Conservation (phyloP, 805 yeast species). For the Wickerhamia fluorescens region DNA sequence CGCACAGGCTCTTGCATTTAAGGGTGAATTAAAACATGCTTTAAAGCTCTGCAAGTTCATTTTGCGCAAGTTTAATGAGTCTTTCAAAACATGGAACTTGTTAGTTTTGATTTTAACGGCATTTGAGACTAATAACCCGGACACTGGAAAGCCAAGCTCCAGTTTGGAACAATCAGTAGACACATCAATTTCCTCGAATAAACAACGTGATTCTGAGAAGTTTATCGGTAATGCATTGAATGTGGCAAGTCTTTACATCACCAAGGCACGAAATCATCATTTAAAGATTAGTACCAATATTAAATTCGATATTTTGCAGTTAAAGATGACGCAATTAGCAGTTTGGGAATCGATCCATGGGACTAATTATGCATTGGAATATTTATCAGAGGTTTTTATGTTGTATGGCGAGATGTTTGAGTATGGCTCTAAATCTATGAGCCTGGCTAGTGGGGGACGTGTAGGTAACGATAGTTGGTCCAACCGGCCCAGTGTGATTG, state of each 20-base stretch:
- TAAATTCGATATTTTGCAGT: conserved; percentile 50
- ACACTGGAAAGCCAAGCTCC: conserved; percentile 4
- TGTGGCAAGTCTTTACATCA: conserved; percentile 29
- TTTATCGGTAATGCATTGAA: conserved; percentile 48
- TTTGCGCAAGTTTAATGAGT: conserved; percentile 45
- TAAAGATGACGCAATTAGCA: conserved; percentile 70
- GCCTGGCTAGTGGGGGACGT: no score
- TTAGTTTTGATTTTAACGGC: conserved; percentile 58
- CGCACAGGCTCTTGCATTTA: conserved; percentile 41
- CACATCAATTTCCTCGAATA: neutral
- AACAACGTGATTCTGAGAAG: conserved; percentile 39
- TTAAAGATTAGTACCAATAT: conserved; percentile 18
- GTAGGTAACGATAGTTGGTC: conserved; percentile 22
- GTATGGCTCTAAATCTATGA: conserved; percentile 5
- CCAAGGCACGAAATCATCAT: conserved; percentile 19
- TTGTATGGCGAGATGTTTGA: conserved; percentile 48
- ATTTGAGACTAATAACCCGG: conserved; percentile 40
- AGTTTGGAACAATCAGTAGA: neutral
- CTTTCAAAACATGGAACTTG: conserved; percentile 61
- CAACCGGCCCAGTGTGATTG: conserved; percentile 36
- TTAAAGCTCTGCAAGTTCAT: conserved; percentile 41
- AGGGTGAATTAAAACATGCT: conserved; percentile 36
- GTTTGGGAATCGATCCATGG: conserved; percentile 60
- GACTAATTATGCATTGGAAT: conserved; percentile 48
- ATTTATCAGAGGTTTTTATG: conserved; percentile 59